Evolutionary conservation across 2,329 filamentous ascomycete genomes (phyloP).

Genomic region (Phoma sp.): DNA sequence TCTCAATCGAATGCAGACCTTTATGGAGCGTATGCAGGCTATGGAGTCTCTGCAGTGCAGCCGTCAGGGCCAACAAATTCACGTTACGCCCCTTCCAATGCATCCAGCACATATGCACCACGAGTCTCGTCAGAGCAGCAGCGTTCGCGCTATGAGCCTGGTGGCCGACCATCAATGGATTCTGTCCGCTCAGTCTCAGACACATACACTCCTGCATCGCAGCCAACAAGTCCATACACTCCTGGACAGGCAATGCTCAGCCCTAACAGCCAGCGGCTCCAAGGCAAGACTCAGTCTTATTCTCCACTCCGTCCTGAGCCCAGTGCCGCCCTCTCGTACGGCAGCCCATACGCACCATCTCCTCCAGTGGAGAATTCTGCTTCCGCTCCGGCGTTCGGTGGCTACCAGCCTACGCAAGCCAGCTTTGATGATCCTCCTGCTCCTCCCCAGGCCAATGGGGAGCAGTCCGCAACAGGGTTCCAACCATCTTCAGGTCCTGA

Average conservation of each 20-base stretch:
- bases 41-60: slow-evolving; percentile 41
- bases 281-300: slow-evolving; percentile 39
- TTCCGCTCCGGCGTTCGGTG: slow-evolving; percentile 32
- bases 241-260: slow-evolving; percentile 40
- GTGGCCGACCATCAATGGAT: slow-evolving; percentile 47
- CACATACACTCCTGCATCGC: slow-evolving; percentile 36
- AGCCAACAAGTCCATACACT: slow-evolving; percentile 35
- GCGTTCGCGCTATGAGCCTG: slow-evolving; percentile 56
- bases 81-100: slow-evolving; percentile 46
- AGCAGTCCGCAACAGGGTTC: slow-evolving; percentile 25
- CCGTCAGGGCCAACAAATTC: slow-evolving; percentile 41
- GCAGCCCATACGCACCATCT: slow-evolving; percentile 39
- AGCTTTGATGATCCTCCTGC: slow-evolving; percentile 32
- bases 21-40: slow-evolving; percentile 71
- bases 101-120: slow-evolving; percentile 49
- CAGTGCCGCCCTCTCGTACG: slow-evolving; percentile 33
- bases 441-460: slow-evolving; percentile 8
- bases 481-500: slow-evolving; percentile 39
- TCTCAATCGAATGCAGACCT: slow-evolving; percentile 75
- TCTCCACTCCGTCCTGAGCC: slow-evolving; percentile 40
- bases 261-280: slow-evolving; percentile 31
- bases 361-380: slow-evolving; percentile 29
- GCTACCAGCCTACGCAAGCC: slow-evolving; percentile 33
- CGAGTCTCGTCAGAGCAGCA: slow-evolving; percentile 60
- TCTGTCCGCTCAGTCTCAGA: slow-evolving; percentile 43